Conservation (phyloP, 345 rosid species). For the Aegle marmelos region DNA sequence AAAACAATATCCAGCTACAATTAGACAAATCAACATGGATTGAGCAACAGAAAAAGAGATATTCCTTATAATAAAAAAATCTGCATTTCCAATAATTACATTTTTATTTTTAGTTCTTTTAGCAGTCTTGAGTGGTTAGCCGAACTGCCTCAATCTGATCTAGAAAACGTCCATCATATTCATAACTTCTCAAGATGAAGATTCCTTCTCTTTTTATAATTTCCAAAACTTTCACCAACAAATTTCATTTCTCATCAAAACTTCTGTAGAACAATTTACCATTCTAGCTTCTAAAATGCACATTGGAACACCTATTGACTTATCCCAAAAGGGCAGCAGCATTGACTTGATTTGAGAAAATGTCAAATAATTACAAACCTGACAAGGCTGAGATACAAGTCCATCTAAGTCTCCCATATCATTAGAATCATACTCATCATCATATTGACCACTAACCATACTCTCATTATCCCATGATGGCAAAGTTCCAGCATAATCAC, state of each 20-base stretch:
- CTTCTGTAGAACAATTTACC: neutral
- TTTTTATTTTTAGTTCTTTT: neutral
- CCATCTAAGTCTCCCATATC: neutral
- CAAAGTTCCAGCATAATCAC: neutral
- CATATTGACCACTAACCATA: neutral
- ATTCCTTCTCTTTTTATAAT: neutral
- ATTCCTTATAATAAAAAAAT: neutral
- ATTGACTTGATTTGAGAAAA: conserved; percentile 1
- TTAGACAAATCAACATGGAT: neutral
- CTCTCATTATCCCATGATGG: neutral
- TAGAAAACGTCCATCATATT: neutral
- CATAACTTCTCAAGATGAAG: neutral
- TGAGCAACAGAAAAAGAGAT: neutral
- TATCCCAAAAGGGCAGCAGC: neutral
- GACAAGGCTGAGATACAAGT: neutral
- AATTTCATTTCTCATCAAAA: neutral
- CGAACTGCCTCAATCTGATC: neutral
- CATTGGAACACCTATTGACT: neutral
- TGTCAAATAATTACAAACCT: neutral
- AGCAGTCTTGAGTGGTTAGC: neutral
- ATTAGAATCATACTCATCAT: neutral
- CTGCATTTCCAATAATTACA: neutral
- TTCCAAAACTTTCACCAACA: neutral
- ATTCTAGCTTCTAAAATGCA: neutral
- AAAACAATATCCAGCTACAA: neutral